Evolutionary conservation across 768 basidiomycete species (phyloP), one percentile per base, ranked within the genome.

Genomic region (Pholiota conissans): DNA sequence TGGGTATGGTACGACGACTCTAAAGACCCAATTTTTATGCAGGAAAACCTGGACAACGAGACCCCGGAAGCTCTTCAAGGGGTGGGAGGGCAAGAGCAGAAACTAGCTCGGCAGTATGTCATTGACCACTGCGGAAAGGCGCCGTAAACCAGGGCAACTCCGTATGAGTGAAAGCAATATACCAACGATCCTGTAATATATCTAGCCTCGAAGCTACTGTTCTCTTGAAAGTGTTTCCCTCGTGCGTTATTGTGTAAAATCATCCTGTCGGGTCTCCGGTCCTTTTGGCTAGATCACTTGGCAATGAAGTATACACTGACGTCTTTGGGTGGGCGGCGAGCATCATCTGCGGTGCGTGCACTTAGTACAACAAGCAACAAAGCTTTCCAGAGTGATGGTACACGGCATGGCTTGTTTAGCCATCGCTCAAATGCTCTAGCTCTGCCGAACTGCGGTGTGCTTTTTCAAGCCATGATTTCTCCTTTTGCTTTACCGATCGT

Each of bases 61-160:
- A 86, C 84, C n/a, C 89, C 96, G 18, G 96, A 98, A 73, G 83
- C 91, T 55, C 80, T 96, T 28, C 85, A 86, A 42, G 96, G 96
- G 3, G 93, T 98, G 0, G 93, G 93, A n/a, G 92, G 90, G 13
- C 73, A 80, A 56, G 95, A 97, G 73, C 95, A 97, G 76, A 88
- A 82, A 67, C 80, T 84, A 58, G 93, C 87, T 22, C 84, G 81
- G 61, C 79, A 83, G 57, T 91, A 95, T 75, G 85, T 97, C 45
- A 76, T 87, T 53, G 83, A 89, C 58, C 78, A 74, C 26, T 93
- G 91, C 69, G 91, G 91, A 45, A 77, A 79, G 62, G 77, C 81
- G 26, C 55, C 48, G 59, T 52, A 35, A 48, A 50, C 14, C 54
- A 28, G 55, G 49, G 32, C 55, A 49, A 8, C 20, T 24, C 53